Conservation (phyloP, 2,329 filamentous ascomycete genomes). For the Fusarium sp. region DNA sequence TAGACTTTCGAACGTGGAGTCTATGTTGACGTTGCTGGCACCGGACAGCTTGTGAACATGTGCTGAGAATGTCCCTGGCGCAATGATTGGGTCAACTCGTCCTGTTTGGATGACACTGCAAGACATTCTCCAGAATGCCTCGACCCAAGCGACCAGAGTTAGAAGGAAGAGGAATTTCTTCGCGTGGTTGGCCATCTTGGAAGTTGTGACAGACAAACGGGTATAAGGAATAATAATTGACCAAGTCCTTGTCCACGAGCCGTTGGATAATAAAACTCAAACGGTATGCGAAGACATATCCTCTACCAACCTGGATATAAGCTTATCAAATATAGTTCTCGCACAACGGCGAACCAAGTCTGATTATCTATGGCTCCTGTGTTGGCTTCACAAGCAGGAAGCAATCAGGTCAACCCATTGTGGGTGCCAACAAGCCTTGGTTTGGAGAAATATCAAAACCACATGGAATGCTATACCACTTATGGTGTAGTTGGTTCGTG, state of each 20-base stretch:
- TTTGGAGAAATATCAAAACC: slow-evolving; percentile 13
- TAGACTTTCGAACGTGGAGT: slow-evolving; percentile 30
- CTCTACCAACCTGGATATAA: slow-evolving; percentile 14
- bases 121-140: slow-evolving; percentile 45
- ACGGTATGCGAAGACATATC: not conserved
- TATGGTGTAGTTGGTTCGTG: slow-evolving; percentile 6
- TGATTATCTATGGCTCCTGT: slow-evolving; percentile 1
- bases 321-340: slow-evolving; percentile 31
- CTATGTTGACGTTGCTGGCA: slow-evolving; percentile 39
- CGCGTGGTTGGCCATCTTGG: slow-evolving; percentile 26
- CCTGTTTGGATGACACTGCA: slow-evolving; percentile 43
- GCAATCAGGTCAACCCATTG: slow-evolving; percentile 11
- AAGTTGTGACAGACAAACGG: slow-evolving; percentile 3
- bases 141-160: slow-evolving; percentile 13
- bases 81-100: slow-evolving; percentile 41
- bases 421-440: slow-evolving; percentile 10
- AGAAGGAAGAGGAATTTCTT: slow-evolving; percentile 24
- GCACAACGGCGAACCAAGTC: slow-evolving; percentile 6
- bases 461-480: slow-evolving; percentile 21
- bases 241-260: slow-evolving; percentile 24
- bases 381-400: not conserved
- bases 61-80: slow-evolving; percentile 35
- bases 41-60: slow-evolving; percentile 44
- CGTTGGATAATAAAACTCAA: not conserved
- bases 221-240: slow-evolving; percentile 17